phyloP scores from a whole-genome alignment of 495 filamentous ascomycete species.

The Lepidopterella palustris region DNA sequence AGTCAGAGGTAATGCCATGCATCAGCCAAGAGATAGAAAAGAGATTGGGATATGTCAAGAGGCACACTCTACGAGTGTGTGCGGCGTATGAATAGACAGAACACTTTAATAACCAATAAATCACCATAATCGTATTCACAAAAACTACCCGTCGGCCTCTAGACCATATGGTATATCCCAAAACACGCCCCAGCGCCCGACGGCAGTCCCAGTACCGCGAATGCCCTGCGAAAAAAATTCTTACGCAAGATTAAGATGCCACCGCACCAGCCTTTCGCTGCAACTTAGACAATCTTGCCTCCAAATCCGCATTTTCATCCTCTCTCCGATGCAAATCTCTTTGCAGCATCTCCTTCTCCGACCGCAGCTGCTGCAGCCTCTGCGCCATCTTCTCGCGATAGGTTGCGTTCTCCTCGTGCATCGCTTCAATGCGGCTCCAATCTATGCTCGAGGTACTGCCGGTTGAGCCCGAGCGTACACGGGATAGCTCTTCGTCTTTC shows the following conservation, averaged over 20 bases:
- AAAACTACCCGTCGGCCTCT: no score
- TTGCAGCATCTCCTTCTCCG: constrained; percentile 29
- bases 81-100: no score
- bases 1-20: no score
- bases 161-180: no score
- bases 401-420: constrained; percentile 25
- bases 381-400: constrained; percentile 26
- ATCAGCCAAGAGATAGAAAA: no score
- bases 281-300: constrained; percentile 26
- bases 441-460: constrained; percentile 1
- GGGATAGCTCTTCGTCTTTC: constrained; percentile 21
- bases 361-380: constrained; percentile 23
- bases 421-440: constrained; percentile 19
- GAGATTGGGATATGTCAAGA: no score
- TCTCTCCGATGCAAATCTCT: constrained; percentile 29
- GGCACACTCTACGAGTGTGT: no score
- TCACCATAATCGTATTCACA: no score
- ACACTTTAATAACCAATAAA: no score
- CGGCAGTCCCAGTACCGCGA: no score
- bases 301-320: constrained; percentile 26
- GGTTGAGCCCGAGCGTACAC: constrained; percentile 2
- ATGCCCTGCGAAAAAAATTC: no score
- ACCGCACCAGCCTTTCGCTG: constrained; percentile 14
- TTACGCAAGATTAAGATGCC: constrained; percentile 5
- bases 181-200: no score